Evolutionary conservation across 768 basidiomycete genomes (phyloP).

Genomic region (Coprinellus aureogranulatus): DNA sequence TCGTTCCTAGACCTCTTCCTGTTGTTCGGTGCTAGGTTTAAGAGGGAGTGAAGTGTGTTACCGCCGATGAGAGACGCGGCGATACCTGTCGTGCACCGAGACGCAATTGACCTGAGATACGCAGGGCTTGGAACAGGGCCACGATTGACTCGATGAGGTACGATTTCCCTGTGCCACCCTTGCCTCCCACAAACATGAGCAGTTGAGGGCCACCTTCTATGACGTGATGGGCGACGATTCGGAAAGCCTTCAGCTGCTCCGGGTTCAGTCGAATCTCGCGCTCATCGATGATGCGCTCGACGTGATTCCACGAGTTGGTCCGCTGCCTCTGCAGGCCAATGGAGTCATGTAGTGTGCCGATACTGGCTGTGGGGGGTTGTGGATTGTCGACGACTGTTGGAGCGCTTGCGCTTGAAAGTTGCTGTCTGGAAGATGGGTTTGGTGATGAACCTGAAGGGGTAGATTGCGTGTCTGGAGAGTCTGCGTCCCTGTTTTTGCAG

Average conservation of each 20-base stretch:
- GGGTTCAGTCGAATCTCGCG: neutral
- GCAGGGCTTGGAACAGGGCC: conserved; percentile 12
- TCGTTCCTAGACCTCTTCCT: neutral
- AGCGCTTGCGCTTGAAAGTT: too few species aligned
- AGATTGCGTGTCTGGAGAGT: too few species aligned
- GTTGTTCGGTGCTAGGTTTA: neutral
- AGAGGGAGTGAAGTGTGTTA: conserved; percentile 26
- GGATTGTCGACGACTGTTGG: too few species aligned
- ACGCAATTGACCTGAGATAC: conserved; percentile 7
- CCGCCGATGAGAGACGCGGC: conserved; percentile 26
- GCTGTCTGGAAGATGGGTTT: too few species aligned
- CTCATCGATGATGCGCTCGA: too few species aligned
- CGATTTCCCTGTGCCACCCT: conserved; percentile 29
- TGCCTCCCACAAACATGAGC: conserved; percentile 25
- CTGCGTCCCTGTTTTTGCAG: too few species aligned
- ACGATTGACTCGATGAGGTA: conserved; percentile 23
- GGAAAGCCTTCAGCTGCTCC: neutral
- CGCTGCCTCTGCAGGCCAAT: too few species aligned
- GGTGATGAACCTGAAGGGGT: too few species aligned
- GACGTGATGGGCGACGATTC: conserved; percentile 11
- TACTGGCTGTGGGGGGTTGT: too few species aligned
- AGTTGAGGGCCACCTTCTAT: conserved; percentile 14
- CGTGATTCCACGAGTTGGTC: too few species aligned
- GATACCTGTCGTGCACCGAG: conserved; percentile 23
- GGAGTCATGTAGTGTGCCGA: too few species aligned